Conservation (phyloP, 2,329 filamentous ascomycete species). For the Aspergillus eucalypticola region DNA sequence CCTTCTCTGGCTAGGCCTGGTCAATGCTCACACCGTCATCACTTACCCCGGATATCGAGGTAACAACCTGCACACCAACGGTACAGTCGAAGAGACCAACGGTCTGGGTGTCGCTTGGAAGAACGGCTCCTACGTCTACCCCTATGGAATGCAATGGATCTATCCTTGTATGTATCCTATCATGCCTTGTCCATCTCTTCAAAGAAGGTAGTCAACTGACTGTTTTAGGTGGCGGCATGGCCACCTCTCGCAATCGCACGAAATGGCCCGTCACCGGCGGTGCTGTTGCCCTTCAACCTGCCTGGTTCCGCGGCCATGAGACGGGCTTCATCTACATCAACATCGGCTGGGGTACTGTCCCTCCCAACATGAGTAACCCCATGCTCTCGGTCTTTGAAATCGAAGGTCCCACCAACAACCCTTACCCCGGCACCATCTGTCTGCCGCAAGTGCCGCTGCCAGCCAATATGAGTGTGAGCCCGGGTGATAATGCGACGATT, state of each 20-base stretch:
- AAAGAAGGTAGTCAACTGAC: background rate
- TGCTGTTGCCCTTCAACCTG: constrained; percentile 85
- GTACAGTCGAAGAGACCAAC: constrained; percentile 51
- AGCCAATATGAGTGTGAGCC: constrained; percentile 65
- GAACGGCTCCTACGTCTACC: constrained; percentile 58
- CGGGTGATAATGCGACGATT: constrained; percentile 88
- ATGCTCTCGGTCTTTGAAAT: constrained; percentile 83
- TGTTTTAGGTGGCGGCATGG: constrained; percentile 75
- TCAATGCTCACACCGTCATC: constrained; percentile 70
- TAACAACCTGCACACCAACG: constrained; percentile 79
- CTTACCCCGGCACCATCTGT: constrained; percentile 85
- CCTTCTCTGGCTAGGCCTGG: constrained; percentile 40
- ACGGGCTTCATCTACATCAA: constrained; percentile 87
- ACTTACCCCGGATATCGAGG: constrained; percentile 85
- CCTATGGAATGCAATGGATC: constrained; percentile 92
- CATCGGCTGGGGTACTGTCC: constrained; percentile 78
- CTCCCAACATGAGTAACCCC: constrained; percentile 80
- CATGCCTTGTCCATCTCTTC: no score
- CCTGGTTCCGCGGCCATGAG: constrained; percentile 90
- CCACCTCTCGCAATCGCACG: constrained; percentile 76
- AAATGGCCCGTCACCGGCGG: constrained; percentile 88
- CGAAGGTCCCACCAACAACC: constrained; percentile 46
- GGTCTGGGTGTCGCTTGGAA: constrained; percentile 49
- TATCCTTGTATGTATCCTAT: constrained; percentile 74
- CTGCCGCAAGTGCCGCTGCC: constrained; percentile 87